phyloP scores from a whole-genome alignment of 805 yeast genomes.

The Starmerella geochares region DNA sequence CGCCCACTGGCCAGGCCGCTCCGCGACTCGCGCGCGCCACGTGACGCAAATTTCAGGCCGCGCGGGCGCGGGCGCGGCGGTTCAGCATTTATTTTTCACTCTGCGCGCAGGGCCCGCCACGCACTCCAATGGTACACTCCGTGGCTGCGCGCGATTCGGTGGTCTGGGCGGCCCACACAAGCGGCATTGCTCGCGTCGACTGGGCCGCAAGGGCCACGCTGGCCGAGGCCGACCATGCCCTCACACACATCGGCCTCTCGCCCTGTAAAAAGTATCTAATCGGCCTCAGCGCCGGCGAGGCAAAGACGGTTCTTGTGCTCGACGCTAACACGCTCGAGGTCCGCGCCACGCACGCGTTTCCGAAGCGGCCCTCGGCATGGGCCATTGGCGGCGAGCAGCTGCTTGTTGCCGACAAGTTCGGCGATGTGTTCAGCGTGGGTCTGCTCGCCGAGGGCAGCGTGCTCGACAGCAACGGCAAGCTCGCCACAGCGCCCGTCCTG shows the following conservation, averaged over 20 bases:
- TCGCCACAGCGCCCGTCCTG: constrained; percentile 53
- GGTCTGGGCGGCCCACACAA: constrained; percentile 10
- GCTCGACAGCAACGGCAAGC: constrained; percentile 26
- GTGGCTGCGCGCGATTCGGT: background rate
- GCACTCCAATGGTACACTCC: constrained; percentile 10
- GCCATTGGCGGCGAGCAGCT: constrained; percentile 39
- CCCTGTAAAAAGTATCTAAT: constrained; percentile 47
- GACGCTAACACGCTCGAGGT: constrained; percentile 37
- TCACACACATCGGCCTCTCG: constrained; percentile 51
- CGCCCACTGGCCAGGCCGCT: too few relatives aligned
- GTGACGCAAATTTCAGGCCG: background rate
- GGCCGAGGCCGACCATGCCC: background rate
- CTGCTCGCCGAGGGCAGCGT: constrained; percentile 38
- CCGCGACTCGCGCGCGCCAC: background rate
- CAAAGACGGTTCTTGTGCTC: constrained; percentile 66
- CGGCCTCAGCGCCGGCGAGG: constrained; percentile 62
- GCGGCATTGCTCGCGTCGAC: background rate
- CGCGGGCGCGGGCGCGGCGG: background rate
- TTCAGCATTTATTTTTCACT: constrained; percentile 19
- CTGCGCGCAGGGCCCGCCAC: background rate
- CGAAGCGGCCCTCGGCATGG: constrained; percentile 87
- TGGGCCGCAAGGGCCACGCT: background rate
- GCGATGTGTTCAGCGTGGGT: constrained; percentile 62
- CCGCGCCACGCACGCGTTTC: constrained; percentile 63
- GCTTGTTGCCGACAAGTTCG: constrained; percentile 86